Base-by-base conservation (phyloP, 2,329 filamentous ascomycete species). In the Proliferodiscus dingleyae region DNA sequence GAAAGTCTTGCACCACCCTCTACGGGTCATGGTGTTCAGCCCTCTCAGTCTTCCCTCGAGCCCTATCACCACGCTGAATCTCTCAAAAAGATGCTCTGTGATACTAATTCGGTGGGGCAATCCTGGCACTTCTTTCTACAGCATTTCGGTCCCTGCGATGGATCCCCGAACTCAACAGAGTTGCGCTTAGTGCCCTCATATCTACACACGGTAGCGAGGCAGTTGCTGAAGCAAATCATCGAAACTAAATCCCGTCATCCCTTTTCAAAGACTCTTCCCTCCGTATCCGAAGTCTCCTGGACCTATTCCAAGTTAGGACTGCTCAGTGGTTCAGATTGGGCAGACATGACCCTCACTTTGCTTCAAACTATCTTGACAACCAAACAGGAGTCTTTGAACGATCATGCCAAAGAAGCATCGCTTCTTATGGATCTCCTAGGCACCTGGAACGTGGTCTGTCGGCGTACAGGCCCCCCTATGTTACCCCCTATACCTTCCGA, bases 51-150 rank as follows among this genome's bases (percentile, higher is more conserved):
- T 2, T 47, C 54, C 13, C 39, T 62, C 7, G 53, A 56, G 30
- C 47, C 57, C 18, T 64, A 63, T 37, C 51, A 59, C 36, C 38
- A 60, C 47, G 53, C 50, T 6, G 53, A 59, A 19, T 46, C 45
- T 19, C 47, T 65, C 5, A 57, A 52, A 21, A 43, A 51, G 19
- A 61, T 63, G 53, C 49, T 65, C n/a, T 24, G 16, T 16, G 36
- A 55, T 15, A 37, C 45, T 10, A 37, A 40, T n/a, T 48, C 50
- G 9, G 43, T 55, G 10, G 33, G 26, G 8, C 57, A 61, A 7
- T 51, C 55, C 15, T 65, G 61, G 61, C 30, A 53, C 19, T 63
- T 61, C 47, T 65, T 64, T 29, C 30, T 59, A 3, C 46, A 60
- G 40, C 50, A 64, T 43, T 62, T 64, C 46, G 55, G 59, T 22